phyloP scores from a whole-genome alignment of 495 filamentous ascomycete species.

The Trichoderma virens region DNA sequence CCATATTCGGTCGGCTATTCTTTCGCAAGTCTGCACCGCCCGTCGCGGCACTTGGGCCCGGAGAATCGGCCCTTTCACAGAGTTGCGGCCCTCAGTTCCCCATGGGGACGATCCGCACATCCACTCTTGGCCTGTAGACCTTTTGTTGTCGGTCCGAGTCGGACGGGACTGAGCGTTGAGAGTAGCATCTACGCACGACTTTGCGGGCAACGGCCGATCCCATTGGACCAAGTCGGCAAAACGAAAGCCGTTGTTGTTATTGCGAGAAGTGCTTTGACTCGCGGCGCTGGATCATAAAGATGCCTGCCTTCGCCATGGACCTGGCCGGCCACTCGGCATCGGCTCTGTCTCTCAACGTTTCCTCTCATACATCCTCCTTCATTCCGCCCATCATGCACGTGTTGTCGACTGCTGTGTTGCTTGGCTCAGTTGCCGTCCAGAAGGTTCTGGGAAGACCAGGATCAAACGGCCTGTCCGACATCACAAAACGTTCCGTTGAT shows the following conservation, averaged over 20 bases:
- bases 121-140: constrained; percentile 5
- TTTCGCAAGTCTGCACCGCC: background rate
- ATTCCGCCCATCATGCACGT: constrained; percentile 35
- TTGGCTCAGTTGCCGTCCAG: constrained; percentile 41
- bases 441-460: constrained; percentile 33
- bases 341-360: background rate
- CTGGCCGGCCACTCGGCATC: constrained; percentile 1
- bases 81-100: constrained; percentile 1
- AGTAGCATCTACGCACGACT: background rate
- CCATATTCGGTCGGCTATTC: background rate
- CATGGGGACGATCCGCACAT: constrained; percentile 1
- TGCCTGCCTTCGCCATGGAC: constrained; percentile 6
- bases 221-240: background rate
- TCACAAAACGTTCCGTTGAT: constrained; percentile 41
- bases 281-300: background rate
- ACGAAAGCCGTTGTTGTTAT: background rate
- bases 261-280: background rate
- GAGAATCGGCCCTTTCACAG: constrained; percentile 7
- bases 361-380: background rate
- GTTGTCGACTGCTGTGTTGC: constrained; percentile 37
- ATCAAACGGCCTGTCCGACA: constrained; percentile 18
- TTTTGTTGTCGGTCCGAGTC: constrained; percentile 8
- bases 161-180: background rate
- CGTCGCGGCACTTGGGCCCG: background rate
- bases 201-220: background rate